These are phyloP conservation scores for Mycena rosella DNA, from an alignment of 768 basidiomycete genomes.

Conservation along the genomic window DNA sequence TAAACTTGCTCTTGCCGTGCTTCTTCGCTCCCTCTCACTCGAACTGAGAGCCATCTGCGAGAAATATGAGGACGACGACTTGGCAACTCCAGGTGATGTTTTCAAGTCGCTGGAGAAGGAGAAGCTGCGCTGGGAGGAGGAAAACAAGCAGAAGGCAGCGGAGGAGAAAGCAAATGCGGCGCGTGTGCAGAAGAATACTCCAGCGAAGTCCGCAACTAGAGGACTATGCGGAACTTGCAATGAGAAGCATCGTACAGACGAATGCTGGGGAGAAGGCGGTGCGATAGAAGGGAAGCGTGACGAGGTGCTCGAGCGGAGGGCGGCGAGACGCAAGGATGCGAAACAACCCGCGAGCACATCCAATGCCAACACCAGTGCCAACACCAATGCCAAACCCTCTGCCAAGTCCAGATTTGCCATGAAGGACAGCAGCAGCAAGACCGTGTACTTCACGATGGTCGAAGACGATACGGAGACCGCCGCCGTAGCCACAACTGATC, in stretches of 20 bases:
- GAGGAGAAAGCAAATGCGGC: slow-evolving; percentile 25
- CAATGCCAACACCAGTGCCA: not conserved
- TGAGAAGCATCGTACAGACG: not conserved
- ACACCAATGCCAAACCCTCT: not conserved
- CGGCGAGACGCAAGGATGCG: not conserved
- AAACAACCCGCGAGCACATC: not conserved
- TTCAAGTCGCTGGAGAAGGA: too few relatives aligned
- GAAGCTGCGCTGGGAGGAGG: not conserved
- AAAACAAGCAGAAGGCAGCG: slow-evolving; percentile 27
- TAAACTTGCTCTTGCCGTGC: slow-evolving; percentile 26
- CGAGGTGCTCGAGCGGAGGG: slow-evolving; percentile 1
- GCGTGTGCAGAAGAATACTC: not conserved
- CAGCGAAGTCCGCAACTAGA: not conserved
- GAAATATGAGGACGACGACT: not conserved
- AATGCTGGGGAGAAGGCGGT: slow-evolving; percentile 15
- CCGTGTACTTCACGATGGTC: slow-evolving; percentile 11
- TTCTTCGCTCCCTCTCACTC: slow-evolving; percentile 30
- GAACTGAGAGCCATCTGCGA: slow-evolving; percentile 25
- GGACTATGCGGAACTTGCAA: not conserved
- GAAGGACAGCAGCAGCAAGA: slow-evolving; percentile 4
- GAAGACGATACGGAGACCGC: not conserved
- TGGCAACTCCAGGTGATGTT: too few relatives aligned
- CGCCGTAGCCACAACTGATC: not conserved
- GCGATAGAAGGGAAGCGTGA: slow-evolving; percentile 21
- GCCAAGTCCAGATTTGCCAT: slow-evolving; percentile 5